Conservation (phyloP, 495 filamentous ascomycete species). For the Pyrenopolyporus hunteri region DNA sequence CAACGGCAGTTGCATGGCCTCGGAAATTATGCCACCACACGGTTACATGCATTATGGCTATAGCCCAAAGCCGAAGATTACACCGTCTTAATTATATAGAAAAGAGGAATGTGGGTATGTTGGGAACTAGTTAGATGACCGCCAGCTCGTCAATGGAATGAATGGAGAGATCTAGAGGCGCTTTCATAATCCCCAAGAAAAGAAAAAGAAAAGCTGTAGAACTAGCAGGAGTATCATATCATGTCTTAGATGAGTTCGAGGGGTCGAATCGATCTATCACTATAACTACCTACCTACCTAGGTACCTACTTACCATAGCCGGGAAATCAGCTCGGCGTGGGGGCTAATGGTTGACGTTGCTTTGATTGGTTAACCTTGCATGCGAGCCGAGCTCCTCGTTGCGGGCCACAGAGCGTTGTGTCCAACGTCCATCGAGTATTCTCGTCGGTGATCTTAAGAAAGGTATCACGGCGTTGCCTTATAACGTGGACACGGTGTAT, state of each 20-base stretch:
- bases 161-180: too few relatives aligned
- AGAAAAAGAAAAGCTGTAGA: not conserved
- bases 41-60: not conserved
- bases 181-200: too few relatives aligned
- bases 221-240: too few relatives aligned
- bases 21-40: constrained; percentile 29
- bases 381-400: constrained; percentile 8
- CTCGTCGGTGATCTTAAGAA: not conserved
- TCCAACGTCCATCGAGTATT: not conserved
- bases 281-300: too few relatives aligned
- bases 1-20: constrained; percentile 31
- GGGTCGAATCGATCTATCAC: constrained; percentile 9
- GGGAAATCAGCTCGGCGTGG: constrained; percentile 21
- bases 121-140: too few relatives aligned
- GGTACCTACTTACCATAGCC: too few relatives aligned
- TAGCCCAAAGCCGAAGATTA: constrained; percentile 7
- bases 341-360: constrained; percentile 7
- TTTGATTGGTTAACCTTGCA: constrained; percentile 9
- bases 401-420: not conserved
- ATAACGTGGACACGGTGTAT: too few relatives aligned
- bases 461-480: not conserved
- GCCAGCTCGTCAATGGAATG: not conserved
- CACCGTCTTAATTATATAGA: constrained; percentile 1
- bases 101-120: too few relatives aligned
- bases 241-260: constrained; percentile 4